Evolutionary conservation across 2,329 filamentous ascomycete species (phyloP).

Genomic region (Westerdykella sp.): DNA sequence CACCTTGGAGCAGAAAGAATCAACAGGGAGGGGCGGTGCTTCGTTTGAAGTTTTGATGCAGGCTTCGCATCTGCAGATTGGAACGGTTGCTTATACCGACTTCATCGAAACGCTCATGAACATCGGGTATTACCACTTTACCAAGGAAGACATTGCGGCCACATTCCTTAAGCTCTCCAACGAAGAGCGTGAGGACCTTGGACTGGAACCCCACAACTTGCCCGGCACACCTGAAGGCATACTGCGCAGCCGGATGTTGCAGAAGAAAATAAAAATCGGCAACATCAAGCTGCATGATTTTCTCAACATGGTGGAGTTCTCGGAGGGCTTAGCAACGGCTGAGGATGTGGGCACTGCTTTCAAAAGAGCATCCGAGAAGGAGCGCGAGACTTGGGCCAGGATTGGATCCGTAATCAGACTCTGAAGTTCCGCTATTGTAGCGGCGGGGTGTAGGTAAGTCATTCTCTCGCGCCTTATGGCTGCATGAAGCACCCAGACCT

Average conservation of each 20-base stretch:
- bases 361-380: not conserved
- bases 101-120: not conserved
- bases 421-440: no score
- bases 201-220: not conserved
- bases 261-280: not conserved
- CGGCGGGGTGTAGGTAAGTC: no score
- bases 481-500: no score
- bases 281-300: not conserved
- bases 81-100: not conserved
- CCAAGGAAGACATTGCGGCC: not conserved
- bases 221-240: not conserved
- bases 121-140: not conserved
- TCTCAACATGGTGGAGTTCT: not conserved
- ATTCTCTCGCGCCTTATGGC: no score
- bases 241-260: not conserved
- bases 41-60: not conserved
- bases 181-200: not conserved
- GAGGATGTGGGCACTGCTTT: not conserved
- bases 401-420: not conserved
- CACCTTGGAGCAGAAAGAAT: no score
- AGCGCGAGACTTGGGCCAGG: not conserved
- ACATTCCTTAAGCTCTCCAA: not conserved
- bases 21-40: no score
- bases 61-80: not conserved
- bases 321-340: not conserved